Percentiles rank a stretch among this genome's conserved stretches.
These are phyloP conservation scores for Curvularia sp. DNA, from an alignment of 2,329 filamentous ascomycete species.

Conservation along the genomic window DNA sequence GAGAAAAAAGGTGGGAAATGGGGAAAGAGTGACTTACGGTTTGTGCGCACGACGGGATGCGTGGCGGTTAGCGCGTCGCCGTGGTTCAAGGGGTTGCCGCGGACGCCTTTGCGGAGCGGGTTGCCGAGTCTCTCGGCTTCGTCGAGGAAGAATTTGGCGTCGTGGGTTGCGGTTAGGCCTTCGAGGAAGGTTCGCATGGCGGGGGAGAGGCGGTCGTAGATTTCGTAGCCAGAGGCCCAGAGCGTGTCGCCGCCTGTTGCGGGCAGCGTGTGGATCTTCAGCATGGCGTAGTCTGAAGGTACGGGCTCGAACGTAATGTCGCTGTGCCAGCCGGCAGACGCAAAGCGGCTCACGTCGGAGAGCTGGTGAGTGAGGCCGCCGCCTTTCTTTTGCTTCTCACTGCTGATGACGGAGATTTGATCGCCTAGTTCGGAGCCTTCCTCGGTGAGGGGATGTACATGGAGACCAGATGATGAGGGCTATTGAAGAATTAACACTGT, in stretches of 20 bases:
- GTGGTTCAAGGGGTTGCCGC: constrained; percentile 62
- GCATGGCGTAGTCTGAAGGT: constrained; percentile 52
- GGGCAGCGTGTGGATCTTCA: constrained; percentile 45
- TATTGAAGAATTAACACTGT: constrained; percentile 16
- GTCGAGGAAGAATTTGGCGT: constrained; percentile 41
- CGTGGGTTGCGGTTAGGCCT: constrained; percentile 56
- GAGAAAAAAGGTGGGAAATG: neutral
- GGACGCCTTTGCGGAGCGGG: constrained; percentile 36
- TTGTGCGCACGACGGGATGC: constrained; percentile 68
- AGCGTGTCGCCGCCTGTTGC: constrained; percentile 49
- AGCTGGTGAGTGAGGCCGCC: constrained; percentile 53
- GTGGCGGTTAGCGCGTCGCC: constrained; percentile 60
- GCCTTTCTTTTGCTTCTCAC: constrained; percentile 44
- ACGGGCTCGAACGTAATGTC: constrained; percentile 54
- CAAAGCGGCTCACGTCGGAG: constrained; percentile 46
- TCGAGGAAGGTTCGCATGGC: constrained; percentile 60
- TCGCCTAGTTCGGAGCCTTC: constrained; percentile 52
- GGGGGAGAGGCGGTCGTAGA: constrained; percentile 60
- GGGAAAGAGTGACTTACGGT: constrained; percentile 50
- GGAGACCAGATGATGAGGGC: constrained; percentile 39
- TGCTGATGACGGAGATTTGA: constrained; percentile 52
- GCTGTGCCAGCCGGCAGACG: constrained; percentile 63
- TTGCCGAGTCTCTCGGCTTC: constrained; percentile 39
- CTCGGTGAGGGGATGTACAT: constrained; percentile 54
- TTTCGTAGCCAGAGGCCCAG: constrained; percentile 52